Evolutionary conservation across 1,284 basidiomycete genomes (phyloP), one percentile per base, ranked within the genome.

Genomic region (Hymenochaete sp.): DNA sequence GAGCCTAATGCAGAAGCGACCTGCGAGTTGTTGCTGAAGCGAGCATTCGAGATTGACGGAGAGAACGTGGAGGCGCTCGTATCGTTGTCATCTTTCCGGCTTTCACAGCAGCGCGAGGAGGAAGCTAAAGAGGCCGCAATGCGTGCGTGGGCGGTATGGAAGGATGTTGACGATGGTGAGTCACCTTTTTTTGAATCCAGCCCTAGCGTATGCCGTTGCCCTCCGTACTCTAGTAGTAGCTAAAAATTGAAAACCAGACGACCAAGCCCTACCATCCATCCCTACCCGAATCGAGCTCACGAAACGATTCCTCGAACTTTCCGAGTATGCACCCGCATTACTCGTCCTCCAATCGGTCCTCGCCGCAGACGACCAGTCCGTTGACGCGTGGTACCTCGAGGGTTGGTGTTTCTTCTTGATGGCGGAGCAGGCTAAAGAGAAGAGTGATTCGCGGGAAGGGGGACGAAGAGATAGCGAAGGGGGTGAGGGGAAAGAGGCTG

Each of bases 351-450:
- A 87, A 33, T 83, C 82, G 3, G 73, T 93, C 21, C 82, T 93
- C 61, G 77, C 83, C 9, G 70, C 82, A 9, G 89, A 95, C 62
- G 87, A 92, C 53, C 77, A 91, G 57, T 85, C 92, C 47, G 80
- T 93, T 4, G 92, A 95, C 57, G 89, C 84, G 2, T 93, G 91
- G 77, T 96, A 96, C 61, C 74, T 95, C n/a, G 87, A 93, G 60
- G 93, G 91, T 43, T 93, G 91, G 89, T 84, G 87, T 49, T 92
- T 90, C 71, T 90, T 81, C 67, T 67, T 93, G 33, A 78, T 82
- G 74, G 72, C 75, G 0, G 79, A 86, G 57, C 72, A 77, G 49
- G 73, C 75, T 13, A 71, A 73, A 49, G 77, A 79, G 51, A 37
- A 37, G 5, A 38, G n/a, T n/a, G n/a, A n/a, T n/a, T n/a, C n/a